A percentile compares a stretch with the other conserved stretches of the same genome.
Conservation (phyloP, 805 yeast genomes). For the Cyberlindnera suaveolens region DNA sequence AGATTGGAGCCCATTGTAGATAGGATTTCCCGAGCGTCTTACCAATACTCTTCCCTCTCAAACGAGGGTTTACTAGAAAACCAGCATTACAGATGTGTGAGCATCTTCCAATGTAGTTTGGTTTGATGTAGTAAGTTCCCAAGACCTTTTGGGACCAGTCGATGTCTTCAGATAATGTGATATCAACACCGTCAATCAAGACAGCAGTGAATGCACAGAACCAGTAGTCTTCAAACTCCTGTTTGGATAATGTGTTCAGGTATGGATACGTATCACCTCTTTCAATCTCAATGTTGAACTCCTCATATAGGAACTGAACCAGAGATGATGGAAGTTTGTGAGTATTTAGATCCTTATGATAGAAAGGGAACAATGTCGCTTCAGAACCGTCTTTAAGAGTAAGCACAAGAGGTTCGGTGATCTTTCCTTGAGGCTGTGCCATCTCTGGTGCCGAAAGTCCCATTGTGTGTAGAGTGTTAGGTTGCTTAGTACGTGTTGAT, state of each 20-base stretch:
- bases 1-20: constrained; percentile 62
- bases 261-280: constrained; percentile 77
- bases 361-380: constrained; percentile 61
- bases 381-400: constrained; percentile 35
- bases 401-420: constrained; percentile 30
- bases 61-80: constrained; percentile 55
- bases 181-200: constrained; percentile 40
- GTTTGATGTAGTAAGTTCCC: constrained; percentile 79
- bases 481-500: no score
- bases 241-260: constrained; percentile 31
- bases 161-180: constrained; percentile 15
- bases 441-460: constrained; percentile 27
- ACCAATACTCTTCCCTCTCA: constrained; percentile 69
- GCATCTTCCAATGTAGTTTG: constrained; percentile 81
- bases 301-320: constrained; percentile 37
- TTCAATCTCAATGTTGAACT: constrained; percentile 61
- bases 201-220: constrained; percentile 61
- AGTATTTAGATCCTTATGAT: constrained; percentile 28
- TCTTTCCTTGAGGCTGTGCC: constrained; percentile 24
- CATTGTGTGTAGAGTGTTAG: constrained; percentile 1
- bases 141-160: constrained; percentile 44
- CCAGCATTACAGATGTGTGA: constrained; percentile 88
- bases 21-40: constrained; percentile 61
- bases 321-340: constrained; percentile 43
- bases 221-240: constrained; percentile 61